Conservation (phyloP, 306 rosid genomes). For the Inga leiocalycina region DNA sequence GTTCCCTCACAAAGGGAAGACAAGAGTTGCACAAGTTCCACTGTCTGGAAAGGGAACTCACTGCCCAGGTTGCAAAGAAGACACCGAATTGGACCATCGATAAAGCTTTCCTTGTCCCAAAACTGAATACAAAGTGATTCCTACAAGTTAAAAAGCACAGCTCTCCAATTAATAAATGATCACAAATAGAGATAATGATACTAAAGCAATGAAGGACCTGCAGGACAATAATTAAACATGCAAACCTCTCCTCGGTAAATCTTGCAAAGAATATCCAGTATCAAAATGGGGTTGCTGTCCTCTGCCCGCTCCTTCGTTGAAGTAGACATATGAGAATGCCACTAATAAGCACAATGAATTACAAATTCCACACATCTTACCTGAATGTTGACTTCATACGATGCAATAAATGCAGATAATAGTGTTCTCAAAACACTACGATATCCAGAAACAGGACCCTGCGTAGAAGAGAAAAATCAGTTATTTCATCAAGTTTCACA, state of each 20-base stretch:
- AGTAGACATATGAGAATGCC: slow-evolving; percentile 45
- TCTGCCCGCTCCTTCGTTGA: slow-evolving; percentile 61
- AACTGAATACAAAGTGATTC: slow-evolving; percentile 93
- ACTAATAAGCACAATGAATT: slow-evolving; percentile 16
- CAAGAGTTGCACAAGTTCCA: slow-evolving; percentile 68
- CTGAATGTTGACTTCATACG: slow-evolving; percentile 88
- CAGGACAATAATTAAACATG: slow-evolving; percentile 48
- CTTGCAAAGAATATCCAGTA: slow-evolving; percentile 88
- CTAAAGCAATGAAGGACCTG: slow-evolving; percentile 33
- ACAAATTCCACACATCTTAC: slow-evolving; percentile 46
- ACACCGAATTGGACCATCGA: slow-evolving; percentile 85
- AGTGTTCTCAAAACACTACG: slow-evolving; percentile 88
- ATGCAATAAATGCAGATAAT: slow-evolving; percentile 88
- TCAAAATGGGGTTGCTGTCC: slow-evolving; percentile 56
- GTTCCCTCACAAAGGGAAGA: slow-evolving; percentile 94
- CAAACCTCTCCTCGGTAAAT: slow-evolving; percentile 96
- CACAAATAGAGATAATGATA: slow-evolving; percentile 27
- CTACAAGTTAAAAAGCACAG: slow-evolving; percentile 53
- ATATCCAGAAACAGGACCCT: slow-evolving; percentile 86
- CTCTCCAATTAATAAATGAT: slow-evolving; percentile 33
- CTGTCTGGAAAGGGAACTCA: slow-evolving; percentile 79
- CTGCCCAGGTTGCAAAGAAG: slow-evolving; percentile 84
- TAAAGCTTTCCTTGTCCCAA: slow-evolving; percentile 92
- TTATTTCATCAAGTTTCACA: slow-evolving; percentile 13
- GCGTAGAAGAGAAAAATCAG: slow-evolving; percentile 26